A percentile compares a stretch with the other conserved stretches of the same genome.
phyloP scores from a whole-genome alignment of 768 basidiomycete genomes.

The Rhizopogon sp. region DNA sequence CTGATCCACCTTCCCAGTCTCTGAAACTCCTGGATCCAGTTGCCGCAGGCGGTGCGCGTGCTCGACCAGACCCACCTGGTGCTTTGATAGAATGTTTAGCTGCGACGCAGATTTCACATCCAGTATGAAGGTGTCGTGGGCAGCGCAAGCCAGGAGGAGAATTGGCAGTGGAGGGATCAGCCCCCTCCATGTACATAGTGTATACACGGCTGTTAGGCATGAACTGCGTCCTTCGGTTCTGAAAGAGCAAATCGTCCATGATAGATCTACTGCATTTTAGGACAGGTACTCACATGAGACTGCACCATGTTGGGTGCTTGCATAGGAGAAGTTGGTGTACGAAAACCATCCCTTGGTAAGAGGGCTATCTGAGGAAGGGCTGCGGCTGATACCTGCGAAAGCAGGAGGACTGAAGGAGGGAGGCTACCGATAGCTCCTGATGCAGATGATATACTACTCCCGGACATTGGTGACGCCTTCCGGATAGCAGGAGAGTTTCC shows the following conservation, averaged over 20 bases:
- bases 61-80: constrained; percentile 21
- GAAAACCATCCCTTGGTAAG: constrained; percentile 1
- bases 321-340: background rate
- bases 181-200: constrained; percentile 53
- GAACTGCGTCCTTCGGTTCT: constrained; percentile 9
- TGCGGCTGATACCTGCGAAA: constrained; percentile 25
- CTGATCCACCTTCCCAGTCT: constrained; percentile 21
- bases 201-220: constrained; percentile 37
- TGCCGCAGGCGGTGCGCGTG: constrained; percentile 6
- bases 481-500: constrained; percentile 16
- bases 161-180: constrained; percentile 57
- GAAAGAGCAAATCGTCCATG: constrained; percentile 3
- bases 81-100: constrained; percentile 35
- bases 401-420: constrained; percentile 21
- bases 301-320: background rate
- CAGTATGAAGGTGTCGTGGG: constrained; percentile 66
- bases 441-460: constrained; percentile 14
- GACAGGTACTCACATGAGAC: background rate
- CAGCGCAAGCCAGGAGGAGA: constrained; percentile 62
- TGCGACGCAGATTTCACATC: constrained; percentile 75
- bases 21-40: constrained; percentile 1
- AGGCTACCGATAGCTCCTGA: constrained; percentile 13
- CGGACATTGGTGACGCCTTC: constrained; percentile 18
- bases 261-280: background rate
- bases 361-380: constrained; percentile 6